Conservation (phyloP, 768 basidiomycete genomes). For the Chlorophyllum brunneum region DNA sequence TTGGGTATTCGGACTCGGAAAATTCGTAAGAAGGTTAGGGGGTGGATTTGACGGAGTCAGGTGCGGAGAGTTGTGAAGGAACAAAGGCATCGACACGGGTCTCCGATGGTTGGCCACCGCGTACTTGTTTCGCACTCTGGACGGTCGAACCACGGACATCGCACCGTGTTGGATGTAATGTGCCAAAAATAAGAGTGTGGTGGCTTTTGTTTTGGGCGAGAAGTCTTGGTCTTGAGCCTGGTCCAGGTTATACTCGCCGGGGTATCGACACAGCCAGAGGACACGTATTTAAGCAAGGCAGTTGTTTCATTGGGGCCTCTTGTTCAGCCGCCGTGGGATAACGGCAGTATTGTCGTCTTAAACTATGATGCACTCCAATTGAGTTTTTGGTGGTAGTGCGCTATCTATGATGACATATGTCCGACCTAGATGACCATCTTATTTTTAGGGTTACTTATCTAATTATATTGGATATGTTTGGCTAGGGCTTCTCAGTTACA, state of each 20-base stretch:
- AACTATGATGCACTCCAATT: too few species aligned
- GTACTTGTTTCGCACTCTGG: neutral
- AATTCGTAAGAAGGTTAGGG: neutral
- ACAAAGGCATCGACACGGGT: constrained; percentile 1
- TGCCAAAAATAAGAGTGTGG: too few species aligned
- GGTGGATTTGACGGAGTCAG: neutral
- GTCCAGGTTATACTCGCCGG: too few species aligned
- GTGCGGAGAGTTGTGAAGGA: too few species aligned
- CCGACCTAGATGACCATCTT: neutral
- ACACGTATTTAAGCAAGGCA: too few species aligned
- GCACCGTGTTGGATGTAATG: neutral
- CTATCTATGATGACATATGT: neutral
- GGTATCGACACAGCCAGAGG: too few species aligned
- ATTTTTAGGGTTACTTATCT: neutral
- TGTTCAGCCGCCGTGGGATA: too few species aligned
- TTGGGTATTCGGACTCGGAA: neutral
- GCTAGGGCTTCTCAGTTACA: neutral
- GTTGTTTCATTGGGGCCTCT: too few species aligned
- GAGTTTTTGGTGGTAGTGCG: too few species aligned
- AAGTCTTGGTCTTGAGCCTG: too few species aligned
- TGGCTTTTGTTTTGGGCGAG: neutral
- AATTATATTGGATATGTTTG: constrained; percentile 1
- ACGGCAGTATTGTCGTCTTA: too few species aligned
- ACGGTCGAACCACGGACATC: too few species aligned
- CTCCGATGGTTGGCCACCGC: neutral